A percentile compares a stretch with the other conserved stretches of the same genome.
phyloP scores from a whole-genome alignment of 305 asterid species.

The Solanum hybrid region DNA sequence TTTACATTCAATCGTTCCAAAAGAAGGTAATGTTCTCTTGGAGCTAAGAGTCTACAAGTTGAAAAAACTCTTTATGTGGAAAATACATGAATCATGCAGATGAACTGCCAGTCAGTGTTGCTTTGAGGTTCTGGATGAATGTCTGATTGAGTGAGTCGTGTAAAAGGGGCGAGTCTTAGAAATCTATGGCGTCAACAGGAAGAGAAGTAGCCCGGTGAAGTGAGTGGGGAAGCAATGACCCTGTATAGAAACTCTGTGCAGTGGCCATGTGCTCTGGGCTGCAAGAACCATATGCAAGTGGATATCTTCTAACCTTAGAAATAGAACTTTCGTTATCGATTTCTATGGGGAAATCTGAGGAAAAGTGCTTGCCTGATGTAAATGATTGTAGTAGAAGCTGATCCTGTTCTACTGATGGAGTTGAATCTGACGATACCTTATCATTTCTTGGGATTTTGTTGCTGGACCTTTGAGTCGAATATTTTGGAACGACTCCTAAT shows the following conservation, averaged over 20 bases:
- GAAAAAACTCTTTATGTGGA: background rate
- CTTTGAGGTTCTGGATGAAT: background rate
- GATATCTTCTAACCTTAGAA: conserved; percentile 20
- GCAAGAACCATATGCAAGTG: conserved; percentile 33
- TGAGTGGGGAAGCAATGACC: conserved; percentile 37
- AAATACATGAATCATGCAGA: background rate
- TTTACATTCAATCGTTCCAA: background rate
- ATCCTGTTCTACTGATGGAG: conserved; percentile 4
- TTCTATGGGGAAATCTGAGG: conserved; percentile 5
- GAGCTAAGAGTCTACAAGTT: conserved; percentile 24
- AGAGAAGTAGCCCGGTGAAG: conserved; percentile 61
- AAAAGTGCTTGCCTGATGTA: conserved; percentile 15
- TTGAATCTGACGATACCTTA: background rate
- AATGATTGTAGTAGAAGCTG: conserved; percentile 10
- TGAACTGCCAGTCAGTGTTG: background rate
- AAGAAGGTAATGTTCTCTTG: conserved; percentile 16
- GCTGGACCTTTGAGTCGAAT: conserved; percentile 6
- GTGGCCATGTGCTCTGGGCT: conserved; percentile 45
- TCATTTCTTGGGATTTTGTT: conserved; percentile 7
- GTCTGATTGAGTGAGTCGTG: background rate
- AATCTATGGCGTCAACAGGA: conserved; percentile 62
- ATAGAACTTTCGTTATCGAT: conserved; percentile 12
- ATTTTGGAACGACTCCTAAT: conserved; percentile 14
- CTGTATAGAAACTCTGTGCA: conserved; percentile 39
- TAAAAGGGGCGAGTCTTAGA: conserved; percentile 14